Conservation (phyloP, 1,284 basidiomycete species). For the Pseudozyma hubeiensis region DNA sequence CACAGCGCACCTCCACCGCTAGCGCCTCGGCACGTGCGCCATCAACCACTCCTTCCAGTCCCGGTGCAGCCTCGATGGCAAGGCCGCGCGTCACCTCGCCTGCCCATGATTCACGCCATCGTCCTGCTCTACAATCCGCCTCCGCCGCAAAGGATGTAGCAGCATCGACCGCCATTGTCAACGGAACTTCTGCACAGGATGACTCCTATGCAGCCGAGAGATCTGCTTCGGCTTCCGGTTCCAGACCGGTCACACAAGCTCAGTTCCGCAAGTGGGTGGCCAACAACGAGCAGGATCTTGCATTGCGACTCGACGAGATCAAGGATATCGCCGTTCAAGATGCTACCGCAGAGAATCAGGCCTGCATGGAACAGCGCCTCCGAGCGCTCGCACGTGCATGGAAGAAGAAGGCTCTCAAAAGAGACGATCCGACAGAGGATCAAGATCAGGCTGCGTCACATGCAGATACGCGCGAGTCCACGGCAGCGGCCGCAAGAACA, state of each 20-base stretch:
- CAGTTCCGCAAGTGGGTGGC: slow-evolving; percentile 26
- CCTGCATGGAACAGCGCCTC: slow-evolving; percentile 23
- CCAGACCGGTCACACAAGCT: slow-evolving; percentile 15
- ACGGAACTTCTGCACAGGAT: background rate
- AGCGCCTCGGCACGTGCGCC: background rate
- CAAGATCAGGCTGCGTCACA: background rate
- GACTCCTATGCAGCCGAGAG: background rate
- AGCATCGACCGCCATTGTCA: background rate
- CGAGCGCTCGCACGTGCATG: slow-evolving; percentile 12
- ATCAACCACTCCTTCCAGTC: slow-evolving; percentile 16
- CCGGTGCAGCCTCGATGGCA: background rate
- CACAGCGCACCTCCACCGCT: background rate
- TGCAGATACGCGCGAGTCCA: background rate
- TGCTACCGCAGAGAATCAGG: slow-evolving; percentile 21
- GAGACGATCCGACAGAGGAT: background rate
- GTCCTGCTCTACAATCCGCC: slow-evolving; percentile 7
- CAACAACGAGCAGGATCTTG: slow-evolving; percentile 16
- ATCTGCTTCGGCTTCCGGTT: background rate
- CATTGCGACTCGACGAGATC: slow-evolving; percentile 29
- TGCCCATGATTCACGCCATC: slow-evolving; percentile 8
- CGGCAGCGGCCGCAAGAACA: slow-evolving; percentile 1
- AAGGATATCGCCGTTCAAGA: slow-evolving; percentile 26
- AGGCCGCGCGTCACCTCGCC: slow-evolving; percentile 6
- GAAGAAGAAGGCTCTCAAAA: slow-evolving; percentile 5
- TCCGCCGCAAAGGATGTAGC: slow-evolving; percentile 2